phyloP scores from a whole-genome alignment of 2,329 filamentous ascomycete species.

The Nothophoma quercina region DNA sequence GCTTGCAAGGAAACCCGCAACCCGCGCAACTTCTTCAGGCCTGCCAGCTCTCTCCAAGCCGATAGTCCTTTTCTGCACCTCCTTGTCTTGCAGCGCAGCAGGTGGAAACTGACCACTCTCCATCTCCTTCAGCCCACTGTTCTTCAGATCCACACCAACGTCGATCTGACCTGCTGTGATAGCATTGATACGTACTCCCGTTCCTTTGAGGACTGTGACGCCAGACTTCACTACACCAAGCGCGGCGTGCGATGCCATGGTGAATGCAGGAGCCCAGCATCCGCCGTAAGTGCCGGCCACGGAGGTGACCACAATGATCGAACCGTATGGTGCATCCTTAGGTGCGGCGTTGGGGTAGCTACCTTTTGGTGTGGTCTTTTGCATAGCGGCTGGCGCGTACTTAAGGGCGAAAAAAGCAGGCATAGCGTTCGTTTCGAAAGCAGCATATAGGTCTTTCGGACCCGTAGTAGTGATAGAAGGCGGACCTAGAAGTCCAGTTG shows the following conservation, averaged over 20 bases:
- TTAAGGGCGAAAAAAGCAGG: constrained; percentile 71
- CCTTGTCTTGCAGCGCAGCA: constrained; percentile 59
- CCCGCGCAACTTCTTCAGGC: constrained; percentile 66
- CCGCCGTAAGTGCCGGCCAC: constrained; percentile 65
- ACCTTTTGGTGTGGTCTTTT: constrained; percentile 63
- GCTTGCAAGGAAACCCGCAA: constrained; percentile 68
- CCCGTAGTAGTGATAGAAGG: constrained; percentile 63
- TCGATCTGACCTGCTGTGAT: constrained; percentile 58
- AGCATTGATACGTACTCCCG: constrained; percentile 66
- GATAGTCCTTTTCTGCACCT: constrained; percentile 59
- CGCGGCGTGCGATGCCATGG: constrained; percentile 67
- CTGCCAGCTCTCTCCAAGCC: constrained; percentile 66
- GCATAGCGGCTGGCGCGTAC: constrained; percentile 70
- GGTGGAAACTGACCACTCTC: constrained; percentile 65
- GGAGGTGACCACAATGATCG: constrained; percentile 67
- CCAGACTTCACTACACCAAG: constrained; percentile 67
- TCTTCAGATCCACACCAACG: constrained; percentile 55
- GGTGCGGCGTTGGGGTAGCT: constrained; percentile 68
- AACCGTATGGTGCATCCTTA: constrained; percentile 67
- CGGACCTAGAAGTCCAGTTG: constrained; percentile 65
- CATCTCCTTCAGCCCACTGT: constrained; percentile 45
- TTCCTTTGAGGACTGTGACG: constrained; percentile 65
- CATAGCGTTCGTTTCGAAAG: constrained; percentile 68
- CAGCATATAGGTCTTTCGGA: constrained; percentile 62
- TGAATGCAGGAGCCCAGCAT: constrained; percentile 68